These are phyloP conservation scores for Coffea canephora DNA, from an alignment of 257 asterid species.

Conservation along the genomic window DNA sequence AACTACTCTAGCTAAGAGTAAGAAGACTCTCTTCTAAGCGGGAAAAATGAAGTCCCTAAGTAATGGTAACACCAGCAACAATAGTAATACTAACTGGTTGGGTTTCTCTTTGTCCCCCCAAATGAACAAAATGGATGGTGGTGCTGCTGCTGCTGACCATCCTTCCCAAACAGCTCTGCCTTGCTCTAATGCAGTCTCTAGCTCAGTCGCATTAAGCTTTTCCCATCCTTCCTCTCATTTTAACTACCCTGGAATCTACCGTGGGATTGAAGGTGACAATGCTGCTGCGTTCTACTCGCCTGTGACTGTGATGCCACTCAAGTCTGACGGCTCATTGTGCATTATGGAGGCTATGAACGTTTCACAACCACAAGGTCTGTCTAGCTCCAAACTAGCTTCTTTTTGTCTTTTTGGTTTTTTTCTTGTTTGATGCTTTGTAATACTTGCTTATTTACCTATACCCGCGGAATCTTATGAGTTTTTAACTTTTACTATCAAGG, in stretches of 20 bases:
- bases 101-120: constrained; percentile 85
- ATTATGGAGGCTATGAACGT: constrained; percentile 76
- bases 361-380: constrained; percentile 86
- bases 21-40: constrained; percentile 9
- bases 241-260: constrained; percentile 54
- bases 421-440: constrained; percentile 5
- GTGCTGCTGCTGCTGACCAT: constrained; percentile 25
- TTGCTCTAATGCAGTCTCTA: constrained; percentile 36
- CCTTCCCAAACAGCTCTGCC: constrained; percentile 34
- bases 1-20: not conserved
- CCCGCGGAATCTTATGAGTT: constrained; percentile 10
- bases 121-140: constrained; percentile 48
- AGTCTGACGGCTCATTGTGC: constrained; percentile 90
- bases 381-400: constrained; percentile 12
- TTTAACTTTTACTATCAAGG: constrained; percentile 33
- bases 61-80: constrained; percentile 39
- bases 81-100: constrained; percentile 49
- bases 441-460: not conserved
- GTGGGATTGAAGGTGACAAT: constrained; percentile 53
- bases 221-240: constrained; percentile 31
- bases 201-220: constrained; percentile 36
- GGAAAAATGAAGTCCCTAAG: constrained; percentile 44
- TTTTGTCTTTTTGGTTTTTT: not conserved
- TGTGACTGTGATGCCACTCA: constrained; percentile 79
- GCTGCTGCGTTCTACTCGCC: constrained; percentile 49